Evolutionary conservation across 202 grass and related monocot genomes (phyloP), one percentile per base, ranked within the genome.

Genomic region (Setaria italica): DNA sequence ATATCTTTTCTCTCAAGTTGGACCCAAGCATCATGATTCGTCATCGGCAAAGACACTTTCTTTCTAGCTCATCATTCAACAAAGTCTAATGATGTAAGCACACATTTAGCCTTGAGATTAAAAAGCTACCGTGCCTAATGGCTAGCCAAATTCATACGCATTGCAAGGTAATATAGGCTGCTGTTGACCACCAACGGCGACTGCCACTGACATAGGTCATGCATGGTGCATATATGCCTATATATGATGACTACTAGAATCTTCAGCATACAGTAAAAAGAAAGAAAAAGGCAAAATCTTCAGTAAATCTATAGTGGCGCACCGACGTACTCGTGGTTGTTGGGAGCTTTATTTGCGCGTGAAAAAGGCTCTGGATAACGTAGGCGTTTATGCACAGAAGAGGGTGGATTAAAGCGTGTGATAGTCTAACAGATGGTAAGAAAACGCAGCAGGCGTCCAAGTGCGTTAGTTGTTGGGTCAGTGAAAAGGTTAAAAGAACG

Each of bases 381-480:
- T 49, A 3, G 13, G 48, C 43, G 43, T 46, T 9, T 46, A 46
- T 42, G 25, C 65, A 67, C 35, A 39, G 63, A 15, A 33, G 64
- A 37, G 34, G 64, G 34, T 41, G 63, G 35, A 37, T 37, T 37
- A 37, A 37, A 45, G 11, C 8, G 7, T 30, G 57, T 60, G 59
- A 59, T 7, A 1, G 2, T 5, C 8, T 25, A n/a, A 13, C 59
- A 30, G n/a, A 30, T 62, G 59, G 59, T 32, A 62, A 32, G 21
- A 62, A 62, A 30, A 25, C 25, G 25, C 29, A 9, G n/a, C 58
- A 29, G 21, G 10, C 10, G 4, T 3, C 29, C 4, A 32, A 63
- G 34, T 39, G 33, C 64, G 15, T 67, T 20, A 19, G 30, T 67
- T 45, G 72, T 76, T 84, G 59, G 45, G 47, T 76, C 71, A 42